phyloP scores from a whole-genome alignment of 2,329 filamentous ascomycete species.

The Penicillium vulpinum region DNA sequence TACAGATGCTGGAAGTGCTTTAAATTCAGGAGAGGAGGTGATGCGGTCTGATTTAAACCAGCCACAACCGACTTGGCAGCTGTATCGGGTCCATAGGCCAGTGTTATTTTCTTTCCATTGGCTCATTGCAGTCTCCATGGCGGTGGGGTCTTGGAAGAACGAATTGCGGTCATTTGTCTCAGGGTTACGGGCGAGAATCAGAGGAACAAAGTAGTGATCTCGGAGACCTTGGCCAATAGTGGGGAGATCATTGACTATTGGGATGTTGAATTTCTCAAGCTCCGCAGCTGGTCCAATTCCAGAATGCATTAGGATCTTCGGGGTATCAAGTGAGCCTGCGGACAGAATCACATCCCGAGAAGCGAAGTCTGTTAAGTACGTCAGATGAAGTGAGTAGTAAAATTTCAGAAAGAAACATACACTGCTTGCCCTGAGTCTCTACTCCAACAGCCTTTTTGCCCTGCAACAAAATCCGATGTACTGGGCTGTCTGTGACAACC shows the following conservation, averaged over 20 bases:
- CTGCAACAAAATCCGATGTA: constrained; percentile 51
- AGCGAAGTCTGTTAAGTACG: constrained; percentile 27
- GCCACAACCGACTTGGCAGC: constrained; percentile 33
- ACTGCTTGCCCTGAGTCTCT: constrained; percentile 42
- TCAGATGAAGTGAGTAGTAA: background rate
- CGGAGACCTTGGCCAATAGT: constrained; percentile 48
- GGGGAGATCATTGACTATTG: constrained; percentile 41
- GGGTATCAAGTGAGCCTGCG: constrained; percentile 42
- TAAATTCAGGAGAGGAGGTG: constrained; percentile 50
- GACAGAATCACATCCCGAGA: constrained; percentile 44
- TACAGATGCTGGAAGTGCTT: constrained; percentile 47
- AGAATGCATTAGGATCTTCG: constrained; percentile 49
- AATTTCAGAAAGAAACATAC: constrained; percentile 29
- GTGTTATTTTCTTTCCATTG: constrained; percentile 51
- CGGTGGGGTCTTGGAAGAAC: constrained; percentile 48
- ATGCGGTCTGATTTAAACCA: constrained; percentile 49
- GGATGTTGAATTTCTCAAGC: constrained; percentile 45
- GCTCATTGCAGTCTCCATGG: constrained; percentile 48
- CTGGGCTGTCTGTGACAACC: constrained; percentile 51
- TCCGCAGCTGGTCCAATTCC: constrained; percentile 50
- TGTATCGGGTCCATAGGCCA: constrained; percentile 37
- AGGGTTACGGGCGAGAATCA: constrained; percentile 42
- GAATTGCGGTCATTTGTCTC: constrained; percentile 45
- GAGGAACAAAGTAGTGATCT: constrained; percentile 43
- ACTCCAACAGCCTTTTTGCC: constrained; percentile 50